Base-by-base conservation (phyloP, 352 stramenopile species). In the Phytopythium boreale region DNA sequence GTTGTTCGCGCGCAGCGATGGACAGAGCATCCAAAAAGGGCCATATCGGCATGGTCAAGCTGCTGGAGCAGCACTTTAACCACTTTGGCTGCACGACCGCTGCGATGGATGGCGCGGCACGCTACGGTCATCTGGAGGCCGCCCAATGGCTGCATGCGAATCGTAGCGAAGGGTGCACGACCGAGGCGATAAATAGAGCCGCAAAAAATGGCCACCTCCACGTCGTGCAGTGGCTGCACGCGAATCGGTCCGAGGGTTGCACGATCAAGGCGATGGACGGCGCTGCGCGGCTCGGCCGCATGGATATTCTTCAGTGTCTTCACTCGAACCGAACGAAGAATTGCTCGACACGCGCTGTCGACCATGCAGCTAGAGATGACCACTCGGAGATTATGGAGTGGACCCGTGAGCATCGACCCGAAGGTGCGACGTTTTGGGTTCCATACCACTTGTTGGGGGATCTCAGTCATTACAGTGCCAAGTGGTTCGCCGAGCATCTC, bases 1-100 rank as follows among this genome's bases (percentile, higher is more conserved):
- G 70, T 22, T 75, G 70, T 47, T 70, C 66, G 22, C 72, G 37
- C 15, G 31, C 39, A 17, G 66, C 69, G 11, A 66, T 76, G 66
- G 39, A 44, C 39, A 44, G 15, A 44, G 39, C 15, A 10, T 2
- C 39, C 1, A n/a, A 20, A 6, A n/a, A n/a, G 12, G 39, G 39
- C 15, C 39, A 44, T n/a, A 2, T 44, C 15, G 39, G 1, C 39
- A 44, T 44, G 62, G 57, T 75, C n/a, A 29, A 71, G 41, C 73
- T 56, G 71, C 36, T 73, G 26, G 19, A 74, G 26, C 60, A 49
- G 20, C 41, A 49, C 41, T 49, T 12, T 7, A 14, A 7, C 9
- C 19, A 49, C 20, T 2, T 49, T 12, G 41, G 41, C 41, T 49
- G 41, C 41, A 12, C 41, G 7, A 12, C 6, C 6, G 20, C 17